phyloP scores from a whole-genome alignment of 2,329 filamentous ascomycete genomes.

The Thielaviopsis cerberus region DNA sequence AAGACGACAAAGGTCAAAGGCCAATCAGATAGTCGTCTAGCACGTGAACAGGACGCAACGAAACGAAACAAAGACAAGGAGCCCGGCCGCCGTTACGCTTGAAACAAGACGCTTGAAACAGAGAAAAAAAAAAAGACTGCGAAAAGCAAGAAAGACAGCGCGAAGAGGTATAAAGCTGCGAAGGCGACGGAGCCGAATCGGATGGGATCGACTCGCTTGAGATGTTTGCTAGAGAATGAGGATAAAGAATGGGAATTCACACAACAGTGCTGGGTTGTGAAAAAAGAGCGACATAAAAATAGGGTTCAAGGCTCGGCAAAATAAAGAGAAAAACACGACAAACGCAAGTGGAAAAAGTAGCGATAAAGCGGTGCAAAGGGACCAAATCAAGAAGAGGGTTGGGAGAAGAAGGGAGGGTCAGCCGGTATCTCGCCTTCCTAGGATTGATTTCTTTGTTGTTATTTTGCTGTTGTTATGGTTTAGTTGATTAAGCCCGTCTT shows the following conservation, averaged over 20 bases:
- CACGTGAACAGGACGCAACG: background rate
- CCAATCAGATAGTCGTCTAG: background rate
- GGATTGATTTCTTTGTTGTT: background rate
- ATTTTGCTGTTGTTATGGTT: background rate
- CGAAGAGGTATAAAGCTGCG: background rate
- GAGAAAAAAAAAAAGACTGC: background rate
- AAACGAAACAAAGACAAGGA: background rate
- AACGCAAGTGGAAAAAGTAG: background rate
- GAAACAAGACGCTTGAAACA: background rate
- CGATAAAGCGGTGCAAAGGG: background rate
- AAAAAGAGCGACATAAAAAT: background rate
- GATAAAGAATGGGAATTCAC: background rate
- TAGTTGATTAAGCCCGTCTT: background rate
- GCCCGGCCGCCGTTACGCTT: background rate
- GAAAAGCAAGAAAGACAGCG: background rate
- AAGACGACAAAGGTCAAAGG: background rate
- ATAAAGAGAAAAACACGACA: background rate
- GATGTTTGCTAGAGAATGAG: background rate
- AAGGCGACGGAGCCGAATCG: background rate
- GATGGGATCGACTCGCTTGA: background rate
- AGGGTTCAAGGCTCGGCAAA: background rate
- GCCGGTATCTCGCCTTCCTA: background rate
- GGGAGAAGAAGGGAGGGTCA: background rate
- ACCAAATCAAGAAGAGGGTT: constrained; percentile 1
- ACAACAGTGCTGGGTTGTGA: background rate